Conservation (phyloP, 2,329 filamentous ascomycete genomes). For the Fusarium oxysporum region DNA sequence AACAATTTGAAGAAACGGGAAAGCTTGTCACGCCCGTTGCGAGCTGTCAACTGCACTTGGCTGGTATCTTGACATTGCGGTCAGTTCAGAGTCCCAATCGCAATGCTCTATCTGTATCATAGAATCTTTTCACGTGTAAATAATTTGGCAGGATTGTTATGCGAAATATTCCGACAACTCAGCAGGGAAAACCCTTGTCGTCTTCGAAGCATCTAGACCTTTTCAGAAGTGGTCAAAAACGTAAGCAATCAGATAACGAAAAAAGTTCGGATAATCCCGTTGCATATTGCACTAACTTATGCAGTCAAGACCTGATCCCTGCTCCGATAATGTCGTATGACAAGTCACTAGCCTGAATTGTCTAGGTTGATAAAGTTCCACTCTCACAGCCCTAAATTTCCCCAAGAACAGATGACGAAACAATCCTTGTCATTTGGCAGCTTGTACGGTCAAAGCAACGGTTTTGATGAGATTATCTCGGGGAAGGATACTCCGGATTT, state of each 20-base stretch:
- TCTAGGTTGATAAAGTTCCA: not conserved
- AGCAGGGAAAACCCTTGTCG: not conserved
- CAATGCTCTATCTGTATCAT: no score
- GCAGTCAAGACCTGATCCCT: not conserved
- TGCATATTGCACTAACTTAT: not conserved
- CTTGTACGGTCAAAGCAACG: not conserved
- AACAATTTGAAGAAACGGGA: not conserved
- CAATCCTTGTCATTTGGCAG: not conserved
- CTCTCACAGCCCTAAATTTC: not conserved
- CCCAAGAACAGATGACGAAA: not conserved
- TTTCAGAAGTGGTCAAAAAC: not conserved
- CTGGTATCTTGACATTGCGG: not conserved
- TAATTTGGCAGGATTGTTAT: not conserved
- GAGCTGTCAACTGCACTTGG: not conserved
- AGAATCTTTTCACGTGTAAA: not conserved
- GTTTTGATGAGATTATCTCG: not conserved
- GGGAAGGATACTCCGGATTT: not conserved
- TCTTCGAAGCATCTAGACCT: not conserved
- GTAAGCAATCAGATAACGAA: not conserved
- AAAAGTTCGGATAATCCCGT: not conserved
- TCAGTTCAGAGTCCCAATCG: no score
- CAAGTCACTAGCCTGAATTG: not conserved
- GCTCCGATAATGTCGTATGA: not conserved
- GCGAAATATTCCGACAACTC: not conserved
- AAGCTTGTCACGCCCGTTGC: not conserved